Conservation (phyloP, 805 yeast species). For the Candida railenensis region DNA sequence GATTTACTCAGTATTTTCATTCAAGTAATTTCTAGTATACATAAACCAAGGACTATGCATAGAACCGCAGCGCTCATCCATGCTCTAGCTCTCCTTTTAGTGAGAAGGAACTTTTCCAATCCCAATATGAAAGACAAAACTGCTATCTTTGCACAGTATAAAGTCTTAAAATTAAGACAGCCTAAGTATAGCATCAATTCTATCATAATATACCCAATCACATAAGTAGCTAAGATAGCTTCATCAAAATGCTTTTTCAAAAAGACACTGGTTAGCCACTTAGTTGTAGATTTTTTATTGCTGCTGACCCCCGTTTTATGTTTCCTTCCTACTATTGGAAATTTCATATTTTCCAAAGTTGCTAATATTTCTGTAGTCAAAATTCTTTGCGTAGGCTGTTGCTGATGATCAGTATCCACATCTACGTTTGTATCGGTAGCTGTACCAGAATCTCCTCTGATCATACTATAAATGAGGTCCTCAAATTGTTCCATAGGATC, state of each 20-base stretch:
- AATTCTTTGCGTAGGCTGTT: conserved; percentile 5
- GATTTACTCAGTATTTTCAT: neutral
- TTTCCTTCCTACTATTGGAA: neutral
- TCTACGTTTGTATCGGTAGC: too few relatives aligned
- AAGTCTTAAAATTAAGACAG: neutral
- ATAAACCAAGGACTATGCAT: neutral
- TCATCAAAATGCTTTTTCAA: neutral
- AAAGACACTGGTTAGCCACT: neutral
- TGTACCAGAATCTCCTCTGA: conserved; percentile 25
- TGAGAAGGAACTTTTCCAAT: neutral
- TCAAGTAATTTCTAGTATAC: neutral
- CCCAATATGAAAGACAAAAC: neutral
- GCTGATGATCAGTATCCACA: neutral
- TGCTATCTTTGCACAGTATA: neutral
- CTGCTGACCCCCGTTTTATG: neutral
- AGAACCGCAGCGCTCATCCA: neutral
- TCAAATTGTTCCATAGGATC: conserved; percentile 15
- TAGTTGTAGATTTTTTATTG: neutral
- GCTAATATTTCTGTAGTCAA: conserved; percentile 18
- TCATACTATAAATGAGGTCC: conserved; percentile 27
- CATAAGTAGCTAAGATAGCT: neutral
- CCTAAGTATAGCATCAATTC: neutral
- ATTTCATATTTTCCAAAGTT: conserved; percentile 20
- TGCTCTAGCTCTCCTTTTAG: neutral
- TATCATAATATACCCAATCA: neutral